Conservation (phyloP, 2,329 filamentous ascomycete species). For the Dothideomycetidae sp. region DNA sequence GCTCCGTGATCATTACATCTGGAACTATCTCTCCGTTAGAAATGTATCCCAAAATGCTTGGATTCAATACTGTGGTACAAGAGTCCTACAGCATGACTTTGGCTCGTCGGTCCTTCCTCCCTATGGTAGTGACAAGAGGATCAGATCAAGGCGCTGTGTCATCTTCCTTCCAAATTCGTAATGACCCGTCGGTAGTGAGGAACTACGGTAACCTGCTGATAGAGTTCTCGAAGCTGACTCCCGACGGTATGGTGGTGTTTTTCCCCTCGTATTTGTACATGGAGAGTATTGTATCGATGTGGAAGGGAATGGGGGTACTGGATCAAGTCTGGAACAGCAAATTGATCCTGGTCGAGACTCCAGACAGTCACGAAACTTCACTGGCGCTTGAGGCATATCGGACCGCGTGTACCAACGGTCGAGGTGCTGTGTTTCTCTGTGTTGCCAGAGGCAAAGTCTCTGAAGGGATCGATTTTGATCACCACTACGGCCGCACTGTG, state of each 20-base stretch:
- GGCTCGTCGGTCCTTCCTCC: conserved; percentile 83
- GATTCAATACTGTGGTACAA: conserved; percentile 81
- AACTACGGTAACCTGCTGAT: conserved; percentile 91
- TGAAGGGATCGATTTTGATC: conserved; percentile 97
- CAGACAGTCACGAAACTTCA: conserved; percentile 92
- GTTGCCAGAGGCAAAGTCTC: conserved; percentile 95
- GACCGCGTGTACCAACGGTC: conserved; percentile 92
- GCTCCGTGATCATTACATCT: conserved; percentile 95
- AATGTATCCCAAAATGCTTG: conserved; percentile 98
- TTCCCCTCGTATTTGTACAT: conserved; percentile 98
- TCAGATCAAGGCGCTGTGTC: conserved; percentile 89
- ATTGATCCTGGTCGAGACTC: conserved; percentile 91
- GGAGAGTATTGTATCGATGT: conserved; percentile 98
- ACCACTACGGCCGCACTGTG: conserved; percentile 93
- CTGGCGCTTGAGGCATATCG: conserved; percentile 92
- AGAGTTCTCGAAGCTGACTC: conserved; percentile 90
- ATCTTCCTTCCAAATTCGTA: conserved; percentile 86
- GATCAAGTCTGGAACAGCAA: conserved; percentile 99
- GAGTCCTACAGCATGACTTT: conserved; percentile 97
- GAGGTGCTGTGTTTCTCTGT: conserved; percentile 83
- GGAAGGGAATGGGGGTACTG: conserved; percentile 96
- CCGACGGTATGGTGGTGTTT: conserved; percentile 97
- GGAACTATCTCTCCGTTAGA: conserved; percentile 93
- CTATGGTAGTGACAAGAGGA: conserved; percentile 92
- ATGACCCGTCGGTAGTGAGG: conserved; percentile 89